Conservation (phyloP, 495 filamentous ascomycete species). For the Penicillium daleae region DNA sequence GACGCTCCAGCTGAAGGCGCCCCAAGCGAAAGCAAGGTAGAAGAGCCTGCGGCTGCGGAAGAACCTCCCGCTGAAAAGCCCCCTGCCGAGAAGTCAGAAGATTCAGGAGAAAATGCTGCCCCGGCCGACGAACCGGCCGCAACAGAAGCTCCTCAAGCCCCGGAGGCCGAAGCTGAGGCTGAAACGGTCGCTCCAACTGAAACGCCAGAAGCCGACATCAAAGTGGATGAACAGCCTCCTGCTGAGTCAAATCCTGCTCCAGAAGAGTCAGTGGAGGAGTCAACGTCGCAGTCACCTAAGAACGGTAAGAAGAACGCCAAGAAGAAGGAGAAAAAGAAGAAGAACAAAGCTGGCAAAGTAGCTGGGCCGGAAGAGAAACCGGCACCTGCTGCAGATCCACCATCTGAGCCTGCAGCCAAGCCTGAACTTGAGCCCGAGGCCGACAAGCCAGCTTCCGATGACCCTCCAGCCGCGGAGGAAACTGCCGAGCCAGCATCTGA, state of each 20-base stretch:
- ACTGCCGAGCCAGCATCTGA: neutral
- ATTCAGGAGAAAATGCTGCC: conserved; percentile 8
- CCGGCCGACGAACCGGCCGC: conserved; percentile 20
- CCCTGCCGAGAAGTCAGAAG: conserved; percentile 10
- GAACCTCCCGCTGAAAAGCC: conserved; percentile 16
- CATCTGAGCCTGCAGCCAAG: conserved; percentile 6
- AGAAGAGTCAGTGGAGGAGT: neutral
- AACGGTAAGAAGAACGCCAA: neutral
- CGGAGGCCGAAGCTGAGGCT: conserved; percentile 5
- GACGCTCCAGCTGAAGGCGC: neutral
- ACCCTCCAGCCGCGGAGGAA: conserved; percentile 12
- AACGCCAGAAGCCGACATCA: conserved; percentile 1
- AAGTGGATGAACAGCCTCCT: conserved; percentile 6
- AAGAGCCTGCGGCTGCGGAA: conserved; percentile 11
- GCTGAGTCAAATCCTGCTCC: conserved; percentile 4
- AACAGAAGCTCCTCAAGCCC: conserved; percentile 13
- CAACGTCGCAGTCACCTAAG: neutral
- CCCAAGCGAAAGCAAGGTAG: conserved; percentile 11
- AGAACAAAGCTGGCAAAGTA: conserved; percentile 11
- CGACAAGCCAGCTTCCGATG: conserved; percentile 13
- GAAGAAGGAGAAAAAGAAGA: conserved; percentile 11
- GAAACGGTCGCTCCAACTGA: neutral
- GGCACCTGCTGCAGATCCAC: neutral
- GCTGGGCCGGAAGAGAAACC: conserved; percentile 1
- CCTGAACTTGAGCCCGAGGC: conserved; percentile 10